Conservation (phyloP, 225 moss, liverwort and hornwort genomes). For the Rhytidiadelphus loreus region DNA sequence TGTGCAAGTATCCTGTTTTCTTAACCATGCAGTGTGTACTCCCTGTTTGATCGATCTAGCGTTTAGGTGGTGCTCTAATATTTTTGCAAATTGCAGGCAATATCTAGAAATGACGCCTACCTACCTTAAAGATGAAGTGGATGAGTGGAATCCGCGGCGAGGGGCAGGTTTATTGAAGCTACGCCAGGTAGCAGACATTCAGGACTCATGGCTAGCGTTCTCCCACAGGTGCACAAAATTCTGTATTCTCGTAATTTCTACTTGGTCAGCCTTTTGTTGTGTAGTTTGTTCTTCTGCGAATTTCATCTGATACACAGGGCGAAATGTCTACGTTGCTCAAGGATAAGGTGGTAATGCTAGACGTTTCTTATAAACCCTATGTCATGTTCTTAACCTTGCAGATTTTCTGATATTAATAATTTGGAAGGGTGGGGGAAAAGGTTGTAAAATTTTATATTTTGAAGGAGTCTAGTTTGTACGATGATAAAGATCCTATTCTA, state of each 20-base stretch:
- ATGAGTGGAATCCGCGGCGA: constrained; percentile 80
- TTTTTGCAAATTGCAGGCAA: constrained; percentile 40
- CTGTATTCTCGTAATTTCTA: neutral
- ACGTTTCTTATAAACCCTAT: neutral
- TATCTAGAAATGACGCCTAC: constrained; percentile 77
- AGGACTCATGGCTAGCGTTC: constrained; percentile 85
- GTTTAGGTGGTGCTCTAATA: neutral
- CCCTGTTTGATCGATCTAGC: neutral
- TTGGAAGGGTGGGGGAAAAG: neutral
- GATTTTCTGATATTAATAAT: neutral
- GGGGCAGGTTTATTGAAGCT: constrained; percentile 63
- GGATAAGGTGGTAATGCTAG: neutral
- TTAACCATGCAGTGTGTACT: neutral
- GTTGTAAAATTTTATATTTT: neutral
- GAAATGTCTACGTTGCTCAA: neutral
- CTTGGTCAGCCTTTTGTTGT: neutral
- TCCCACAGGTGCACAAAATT: constrained; percentile 66
- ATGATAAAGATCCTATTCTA: neutral
- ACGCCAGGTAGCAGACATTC: constrained; percentile 37
- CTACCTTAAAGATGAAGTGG: constrained; percentile 53
- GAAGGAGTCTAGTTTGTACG: neutral
- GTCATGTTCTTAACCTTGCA: neutral
- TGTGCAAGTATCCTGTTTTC: neutral
- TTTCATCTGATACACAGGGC: neutral
- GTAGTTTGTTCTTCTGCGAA: neutral